These are phyloP conservation scores for Fusarium haematococcum DNA, from an alignment of 2,329 filamentous ascomycete species.

Conservation along the genomic window DNA sequence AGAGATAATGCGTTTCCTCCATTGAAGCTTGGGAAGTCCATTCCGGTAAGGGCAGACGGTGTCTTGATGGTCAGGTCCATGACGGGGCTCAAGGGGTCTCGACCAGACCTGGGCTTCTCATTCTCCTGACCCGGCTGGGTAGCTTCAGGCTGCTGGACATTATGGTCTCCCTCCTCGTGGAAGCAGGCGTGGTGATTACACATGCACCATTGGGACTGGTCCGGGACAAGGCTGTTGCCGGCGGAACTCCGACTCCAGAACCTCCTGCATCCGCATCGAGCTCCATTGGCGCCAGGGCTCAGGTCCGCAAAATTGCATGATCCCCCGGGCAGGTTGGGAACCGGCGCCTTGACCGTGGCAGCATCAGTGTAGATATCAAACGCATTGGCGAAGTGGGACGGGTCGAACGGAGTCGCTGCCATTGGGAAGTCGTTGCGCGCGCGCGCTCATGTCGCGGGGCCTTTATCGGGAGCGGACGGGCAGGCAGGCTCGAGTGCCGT, in stretches of 20 bases:
- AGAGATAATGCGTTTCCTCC: conserved; percentile 49
- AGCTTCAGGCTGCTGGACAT: conserved; percentile 40
- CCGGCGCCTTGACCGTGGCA: conserved; percentile 42
- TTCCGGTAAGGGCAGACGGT: conserved; percentile 49
- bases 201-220: conserved; percentile 68
- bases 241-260: conserved; percentile 65
- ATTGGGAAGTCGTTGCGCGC: conserved; percentile 53
- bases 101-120: conserved; percentile 59
- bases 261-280: conserved; percentile 69
- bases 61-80: conserved; percentile 60
- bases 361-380: conserved; percentile 69
- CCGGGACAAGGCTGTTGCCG: conserved; percentile 50
- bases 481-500: conserved; percentile 19
- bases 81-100: conserved; percentile 65
- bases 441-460: conserved; percentile 46
- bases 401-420: conserved; percentile 64
- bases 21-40: conserved; percentile 57
- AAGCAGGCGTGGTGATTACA: conserved; percentile 73
- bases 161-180: conserved; percentile 61
- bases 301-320: conserved; percentile 70
- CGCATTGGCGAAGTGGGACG: conserved; percentile 57
- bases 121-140: conserved; percentile 62
- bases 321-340: conserved; percentile 60
- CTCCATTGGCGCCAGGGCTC: conserved; percentile 62
- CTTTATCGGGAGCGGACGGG: conserved; percentile 5